Evolutionary conservation across 345 rosid genomes (phyloP).

Genomic region (Gossypium thurberi): DNA sequence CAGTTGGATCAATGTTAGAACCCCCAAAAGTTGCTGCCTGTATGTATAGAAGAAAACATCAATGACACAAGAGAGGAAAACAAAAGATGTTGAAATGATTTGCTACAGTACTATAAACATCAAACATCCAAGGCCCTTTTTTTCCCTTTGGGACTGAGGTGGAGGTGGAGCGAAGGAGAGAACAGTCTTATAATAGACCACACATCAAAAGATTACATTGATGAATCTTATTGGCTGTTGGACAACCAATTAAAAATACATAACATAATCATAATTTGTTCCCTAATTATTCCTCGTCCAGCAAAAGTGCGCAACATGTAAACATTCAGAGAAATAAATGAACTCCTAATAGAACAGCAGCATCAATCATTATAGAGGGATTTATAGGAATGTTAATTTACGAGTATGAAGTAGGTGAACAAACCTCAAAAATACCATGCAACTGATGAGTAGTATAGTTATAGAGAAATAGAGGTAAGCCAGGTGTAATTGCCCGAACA

Average conservation of each 20-base stretch:
- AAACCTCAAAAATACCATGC: slow-evolving; percentile 98
- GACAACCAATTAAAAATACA: neutral
- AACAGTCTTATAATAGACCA: neutral
- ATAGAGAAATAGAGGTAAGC: slow-evolving; percentile 90
- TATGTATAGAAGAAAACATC: slow-evolving; percentile 3
- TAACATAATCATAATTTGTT: neutral
- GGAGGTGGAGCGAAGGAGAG: neutral
- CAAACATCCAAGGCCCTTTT: neutral
- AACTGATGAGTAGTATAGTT: slow-evolving; percentile 96
- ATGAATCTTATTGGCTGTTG: neutral
- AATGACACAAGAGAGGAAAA: neutral
- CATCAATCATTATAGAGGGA: neutral
- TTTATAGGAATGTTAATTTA: neutral
- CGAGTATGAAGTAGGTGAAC: slow-evolving; percentile 11
- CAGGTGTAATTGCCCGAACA: slow-evolving; percentile 93
- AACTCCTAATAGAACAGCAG: neutral
- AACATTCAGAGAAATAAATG: neutral
- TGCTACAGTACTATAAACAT: neutral
- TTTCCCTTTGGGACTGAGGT: neutral
- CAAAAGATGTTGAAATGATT: neutral
- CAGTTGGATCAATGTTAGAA: slow-evolving; percentile 95
- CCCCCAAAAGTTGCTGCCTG: slow-evolving; percentile 97
- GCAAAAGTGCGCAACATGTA: neutral
- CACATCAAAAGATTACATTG: neutral
- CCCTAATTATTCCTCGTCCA: neutral